Base-by-base conservation (phyloP, 345 rosid genomes). In the Streptanthus diversifolius region DNA sequence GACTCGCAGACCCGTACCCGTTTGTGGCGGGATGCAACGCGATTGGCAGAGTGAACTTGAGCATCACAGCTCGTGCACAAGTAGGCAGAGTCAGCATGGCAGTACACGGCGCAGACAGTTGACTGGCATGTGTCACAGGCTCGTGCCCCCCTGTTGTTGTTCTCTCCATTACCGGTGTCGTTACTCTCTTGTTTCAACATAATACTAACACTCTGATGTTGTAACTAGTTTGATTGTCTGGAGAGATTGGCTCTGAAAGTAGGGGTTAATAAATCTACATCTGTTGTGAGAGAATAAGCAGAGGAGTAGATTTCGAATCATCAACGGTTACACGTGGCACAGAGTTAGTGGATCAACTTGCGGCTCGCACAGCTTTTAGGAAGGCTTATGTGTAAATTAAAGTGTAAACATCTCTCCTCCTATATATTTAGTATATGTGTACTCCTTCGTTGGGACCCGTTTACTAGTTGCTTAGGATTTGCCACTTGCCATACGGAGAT, bases 11-110 rank as follows among this genome's bases (percentile, higher is more conserved):
- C 88, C 63, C 55, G 68, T 13, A 91, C 96, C 3, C 97, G 93
- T 86, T 86, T 92, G 53, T 93, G 97, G 62, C 96, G 83, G 4
- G 97, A 91, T n/a, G 97, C 98, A 30, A 93, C 83, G 1, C 83
- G 77, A 70, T 91, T 91, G 48, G 97, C 97, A 0, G 91, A 85
- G 47, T 93, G 98, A 24, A 89, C 76, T 2, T 89, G 85, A 51
- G 86, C 82, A 74, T 93, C 97, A 49, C 98, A 91, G 48, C 80
- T 66, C 0, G 74, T 70, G 59, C 98, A 91, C 5, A 93, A 79
- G 79, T 91, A 93, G 14, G 96, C 98, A 11, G 91, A 75, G 70
- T 90, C 98, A 0, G 95, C 97, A 11, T 74, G 78, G 87, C 96
- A 93, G 85, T 93, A 93, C 35, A 93, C 91, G 4, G 90, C 80